Conservation (phyloP, 768 basidiomycete genomes). For the Lactarius pseudohatsudake region DNA sequence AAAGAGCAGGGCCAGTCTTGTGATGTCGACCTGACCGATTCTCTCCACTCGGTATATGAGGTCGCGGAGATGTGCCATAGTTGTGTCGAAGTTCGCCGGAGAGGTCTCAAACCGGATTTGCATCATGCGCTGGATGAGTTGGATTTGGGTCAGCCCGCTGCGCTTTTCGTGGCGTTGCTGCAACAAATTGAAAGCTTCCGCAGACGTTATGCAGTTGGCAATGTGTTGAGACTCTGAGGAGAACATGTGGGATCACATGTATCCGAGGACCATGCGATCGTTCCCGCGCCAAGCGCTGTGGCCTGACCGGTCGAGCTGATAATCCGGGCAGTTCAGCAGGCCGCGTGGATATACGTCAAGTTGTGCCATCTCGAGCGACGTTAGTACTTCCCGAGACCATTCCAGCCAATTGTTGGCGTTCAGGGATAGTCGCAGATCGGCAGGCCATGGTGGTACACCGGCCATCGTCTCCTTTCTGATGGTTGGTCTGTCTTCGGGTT, state of each 20-base stretch:
- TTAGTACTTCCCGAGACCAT: no score
- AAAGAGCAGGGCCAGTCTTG: background rate
- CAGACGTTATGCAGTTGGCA: background rate
- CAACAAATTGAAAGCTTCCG: constrained; percentile 24
- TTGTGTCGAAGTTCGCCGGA: background rate
- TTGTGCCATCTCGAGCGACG: no score
- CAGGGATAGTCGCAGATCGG: no score
- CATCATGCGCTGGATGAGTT: constrained; percentile 29
- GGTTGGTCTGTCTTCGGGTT: no score
- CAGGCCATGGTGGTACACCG: no score
- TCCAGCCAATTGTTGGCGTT: no score
- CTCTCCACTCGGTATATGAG: background rate
- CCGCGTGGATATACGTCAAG: no score
- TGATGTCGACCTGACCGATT: background rate
- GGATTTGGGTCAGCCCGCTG: constrained; percentile 29
- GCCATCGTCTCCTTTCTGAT: no score
- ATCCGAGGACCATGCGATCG: background rate
- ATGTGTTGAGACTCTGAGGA: constrained; percentile 7
- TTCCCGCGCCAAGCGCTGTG: no score
- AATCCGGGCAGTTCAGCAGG: no score
- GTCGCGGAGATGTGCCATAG: background rate
- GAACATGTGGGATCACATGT: background rate
- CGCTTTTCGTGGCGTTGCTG: constrained; percentile 27
- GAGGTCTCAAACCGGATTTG: constrained; percentile 19
- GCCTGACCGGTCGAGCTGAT: no score